Percentiles rank a stretch among this genome's conserved stretches.
phyloP scores from a whole-genome alignment of 148 eudicot species.

The Beta vulgaris region DNA sequence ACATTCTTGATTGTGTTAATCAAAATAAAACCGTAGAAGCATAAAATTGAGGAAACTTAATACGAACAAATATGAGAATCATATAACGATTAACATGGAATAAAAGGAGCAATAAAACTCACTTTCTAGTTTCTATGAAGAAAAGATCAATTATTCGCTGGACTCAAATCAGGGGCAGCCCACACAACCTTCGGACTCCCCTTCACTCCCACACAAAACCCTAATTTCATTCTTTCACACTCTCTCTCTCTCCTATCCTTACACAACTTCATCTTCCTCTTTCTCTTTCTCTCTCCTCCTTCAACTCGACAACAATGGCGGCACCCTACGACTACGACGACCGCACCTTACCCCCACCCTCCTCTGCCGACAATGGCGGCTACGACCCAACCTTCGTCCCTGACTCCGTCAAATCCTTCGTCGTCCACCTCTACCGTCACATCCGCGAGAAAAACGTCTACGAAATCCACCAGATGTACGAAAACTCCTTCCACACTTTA shows the following conservation, averaged over 20 bases:
- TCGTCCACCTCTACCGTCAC: slow-evolving; percentile 85
- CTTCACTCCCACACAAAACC: slow-evolving; percentile 1
- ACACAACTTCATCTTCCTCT: not conserved
- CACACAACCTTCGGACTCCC: not conserved
- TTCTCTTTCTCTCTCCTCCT: not conserved
- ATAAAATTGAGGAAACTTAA: too few relatives aligned
- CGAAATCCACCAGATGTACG: slow-evolving; percentile 98
- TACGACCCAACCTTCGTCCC: slow-evolving; percentile 95
- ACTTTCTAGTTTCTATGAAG: too few relatives aligned
- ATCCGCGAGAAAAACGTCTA: slow-evolving; percentile 93
- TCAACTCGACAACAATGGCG: slow-evolving; percentile 44
- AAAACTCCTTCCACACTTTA: slow-evolving; percentile 72
- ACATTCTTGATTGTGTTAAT: too few relatives aligned
- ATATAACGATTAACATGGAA: too few relatives aligned
- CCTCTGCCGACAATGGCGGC: slow-evolving; percentile 9
- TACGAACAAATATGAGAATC: too few relatives aligned
- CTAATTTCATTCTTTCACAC: not conserved
- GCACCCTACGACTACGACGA: slow-evolving; percentile 45
- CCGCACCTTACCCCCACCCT: slow-evolving; percentile 16
- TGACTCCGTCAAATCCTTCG: slow-evolving; percentile 90
- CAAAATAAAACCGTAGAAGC: too few relatives aligned
- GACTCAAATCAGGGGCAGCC: not conserved
- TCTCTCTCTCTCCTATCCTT: not conserved
- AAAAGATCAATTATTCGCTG: not conserved
- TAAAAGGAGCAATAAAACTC: too few relatives aligned